A percentile compares a stretch with the other conserved stretches of the same genome.
These are phyloP conservation scores for Hypsizygus ulmarius DNA, from an alignment of 1,284 basidiomycete genomes.

Conservation along the genomic window DNA sequence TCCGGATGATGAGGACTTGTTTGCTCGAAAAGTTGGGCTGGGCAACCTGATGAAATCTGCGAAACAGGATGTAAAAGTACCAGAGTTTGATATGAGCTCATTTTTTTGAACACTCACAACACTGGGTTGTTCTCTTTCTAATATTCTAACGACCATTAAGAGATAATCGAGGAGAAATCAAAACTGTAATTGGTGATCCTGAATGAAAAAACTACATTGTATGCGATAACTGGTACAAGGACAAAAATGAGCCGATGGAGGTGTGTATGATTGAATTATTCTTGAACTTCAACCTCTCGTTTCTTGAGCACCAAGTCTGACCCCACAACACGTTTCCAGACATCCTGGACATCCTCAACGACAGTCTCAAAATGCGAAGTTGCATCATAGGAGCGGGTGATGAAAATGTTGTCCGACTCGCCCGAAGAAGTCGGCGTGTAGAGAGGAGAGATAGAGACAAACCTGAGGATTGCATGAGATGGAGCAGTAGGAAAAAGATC, in stretches of 20 bases:
- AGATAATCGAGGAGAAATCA: not conserved
- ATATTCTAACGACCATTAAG: not conserved
- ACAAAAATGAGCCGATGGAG: conserved; percentile 6
- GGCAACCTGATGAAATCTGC: conserved; percentile 85
- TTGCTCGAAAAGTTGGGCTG: conserved; percentile 69
- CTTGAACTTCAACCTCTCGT: conserved; percentile 67
- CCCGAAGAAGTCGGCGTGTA: conserved; percentile 90
- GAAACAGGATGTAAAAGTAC: conserved; percentile 81
- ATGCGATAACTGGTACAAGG: conserved; percentile 11
- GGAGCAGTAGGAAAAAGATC: conserved; percentile 1
- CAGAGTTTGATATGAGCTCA: conserved; percentile 83
- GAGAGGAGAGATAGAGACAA: conserved; percentile 85
- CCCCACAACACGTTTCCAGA: conserved; percentile 85
- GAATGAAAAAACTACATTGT: conserved; percentile 16
- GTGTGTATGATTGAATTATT: conserved; percentile 33
- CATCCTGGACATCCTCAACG: conserved; percentile 90
- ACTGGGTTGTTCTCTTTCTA: not conserved
- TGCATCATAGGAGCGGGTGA: conserved; percentile 97
- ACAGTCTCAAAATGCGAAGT: conserved; percentile 99
- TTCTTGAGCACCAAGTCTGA: conserved; percentile 80
- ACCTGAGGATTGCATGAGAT: conserved; percentile 49
- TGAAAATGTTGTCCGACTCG: conserved; percentile 84
- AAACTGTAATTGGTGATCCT: not conserved
- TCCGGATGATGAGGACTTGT: conserved; percentile 53
- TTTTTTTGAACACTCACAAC: conserved; percentile 53